Conservation (phyloP, 257 asterid species). For the Jacaranda copaia region DNA sequence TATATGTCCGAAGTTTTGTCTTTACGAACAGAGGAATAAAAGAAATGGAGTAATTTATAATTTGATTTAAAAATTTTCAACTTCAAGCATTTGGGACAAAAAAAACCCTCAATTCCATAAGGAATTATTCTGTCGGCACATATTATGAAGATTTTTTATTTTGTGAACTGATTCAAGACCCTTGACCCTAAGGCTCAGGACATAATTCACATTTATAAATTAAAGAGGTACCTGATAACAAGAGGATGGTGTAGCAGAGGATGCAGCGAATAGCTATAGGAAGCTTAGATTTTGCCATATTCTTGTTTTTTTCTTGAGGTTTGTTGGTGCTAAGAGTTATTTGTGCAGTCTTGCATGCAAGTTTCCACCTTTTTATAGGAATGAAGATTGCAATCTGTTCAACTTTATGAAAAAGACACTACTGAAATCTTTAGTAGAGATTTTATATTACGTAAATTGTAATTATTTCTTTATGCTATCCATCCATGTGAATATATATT, state of each 20-base stretch:
- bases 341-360: neutral
- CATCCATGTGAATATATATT: too few species aligned
- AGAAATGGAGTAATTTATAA: too few species aligned
- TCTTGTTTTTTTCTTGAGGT: neutral
- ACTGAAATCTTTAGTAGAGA: neutral
- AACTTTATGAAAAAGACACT: neutral
- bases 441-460: neutral
- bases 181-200: too few species aligned
- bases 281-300: conserved; percentile 23
- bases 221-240: conserved; percentile 7
- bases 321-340: neutral
- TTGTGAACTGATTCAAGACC: too few species aligned
- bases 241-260: neutral
- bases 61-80: too few species aligned
- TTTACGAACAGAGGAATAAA: too few species aligned
- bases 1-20: too few species aligned
- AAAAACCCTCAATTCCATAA: too few species aligned
- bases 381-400: neutral
- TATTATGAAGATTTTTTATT: too few species aligned
- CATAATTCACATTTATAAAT: neutral
- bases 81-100: too few species aligned
- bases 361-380: conserved; percentile 17
- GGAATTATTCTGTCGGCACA: too few species aligned
- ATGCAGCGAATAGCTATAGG: neutral
- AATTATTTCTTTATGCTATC: neutral